Percentiles rank a stretch among this genome's conserved stretches.
Conservation (phyloP, 2,329 filamentous ascomycete species). For the Ceratocystiopsis brevicomis region DNA sequence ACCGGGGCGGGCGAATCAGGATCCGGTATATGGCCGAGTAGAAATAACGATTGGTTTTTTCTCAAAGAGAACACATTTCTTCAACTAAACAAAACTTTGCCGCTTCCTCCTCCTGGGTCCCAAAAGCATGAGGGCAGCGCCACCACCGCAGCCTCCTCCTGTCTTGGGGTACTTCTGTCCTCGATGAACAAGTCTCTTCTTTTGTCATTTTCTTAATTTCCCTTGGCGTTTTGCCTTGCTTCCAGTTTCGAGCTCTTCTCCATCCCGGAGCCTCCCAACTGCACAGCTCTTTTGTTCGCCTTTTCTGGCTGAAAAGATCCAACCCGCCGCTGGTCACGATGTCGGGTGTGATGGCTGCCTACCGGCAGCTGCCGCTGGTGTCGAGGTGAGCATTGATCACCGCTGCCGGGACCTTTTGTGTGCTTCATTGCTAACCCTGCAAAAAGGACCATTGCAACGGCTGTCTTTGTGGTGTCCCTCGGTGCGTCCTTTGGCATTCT, state of each 20-base stretch:
- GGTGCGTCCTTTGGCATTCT: slow-evolving; percentile 40
- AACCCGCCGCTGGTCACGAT: slow-evolving; percentile 11
- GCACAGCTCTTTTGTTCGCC: too few species aligned
- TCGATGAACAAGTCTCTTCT: slow-evolving; percentile 4
- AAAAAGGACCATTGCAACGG: slow-evolving; percentile 46
- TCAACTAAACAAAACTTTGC: too few species aligned
- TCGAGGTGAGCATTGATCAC: slow-evolving; percentile 18
- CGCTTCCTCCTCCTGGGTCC: not conserved
- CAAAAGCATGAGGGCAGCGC: slow-evolving; percentile 8
- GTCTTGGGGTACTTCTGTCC: slow-evolving; percentile 6
- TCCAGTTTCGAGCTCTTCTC: not conserved
- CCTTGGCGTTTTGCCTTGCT: not conserved
- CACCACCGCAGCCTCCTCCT: slow-evolving; percentile 10
- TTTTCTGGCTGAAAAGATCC: too few species aligned
- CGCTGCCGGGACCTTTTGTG: not conserved
- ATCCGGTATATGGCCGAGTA: too few species aligned
- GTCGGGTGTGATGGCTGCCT: slow-evolving; percentile 22
- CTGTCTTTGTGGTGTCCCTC: slow-evolving; percentile 43
- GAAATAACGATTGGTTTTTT: too few species aligned
- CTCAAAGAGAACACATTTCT: not conserved
- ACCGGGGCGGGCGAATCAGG: too few species aligned
- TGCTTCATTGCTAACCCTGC: not conserved
- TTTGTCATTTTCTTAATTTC: not conserved
- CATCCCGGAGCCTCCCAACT: too few species aligned
- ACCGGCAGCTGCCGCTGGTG: slow-evolving; percentile 23